Conservation (phyloP, 179 eudicot genomes). For the Carnegiea gigantea region DNA sequence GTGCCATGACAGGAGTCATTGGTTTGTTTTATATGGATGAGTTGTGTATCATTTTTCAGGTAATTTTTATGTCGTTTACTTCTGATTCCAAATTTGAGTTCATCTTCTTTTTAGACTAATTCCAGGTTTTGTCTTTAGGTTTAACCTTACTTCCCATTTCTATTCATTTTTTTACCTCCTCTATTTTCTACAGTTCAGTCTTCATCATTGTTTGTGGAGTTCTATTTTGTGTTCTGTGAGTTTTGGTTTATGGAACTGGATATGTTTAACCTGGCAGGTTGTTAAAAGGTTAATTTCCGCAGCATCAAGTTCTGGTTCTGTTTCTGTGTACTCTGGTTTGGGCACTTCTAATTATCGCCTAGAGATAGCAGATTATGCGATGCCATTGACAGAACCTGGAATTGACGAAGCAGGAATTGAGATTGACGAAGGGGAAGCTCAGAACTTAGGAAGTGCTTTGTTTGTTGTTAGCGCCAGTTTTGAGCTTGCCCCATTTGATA, state of each 20-base stretch:
- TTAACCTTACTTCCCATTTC: constrained; percentile 8
- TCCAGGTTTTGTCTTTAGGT: not conserved
- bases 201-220: not conserved
- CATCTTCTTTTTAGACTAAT: not conserved
- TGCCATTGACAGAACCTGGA: constrained; percentile 25
- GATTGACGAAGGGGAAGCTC: constrained; percentile 28
- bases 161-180: not conserved
- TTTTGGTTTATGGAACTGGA: constrained; percentile 6
- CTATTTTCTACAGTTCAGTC: not conserved
- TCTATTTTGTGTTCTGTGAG: not conserved
- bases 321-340: constrained; percentile 27
- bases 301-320: constrained; percentile 26
- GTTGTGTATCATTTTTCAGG: constrained; percentile 61
- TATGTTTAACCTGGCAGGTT: constrained; percentile 40
- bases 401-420: constrained; percentile 28
- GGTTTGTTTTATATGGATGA: constrained; percentile 69
- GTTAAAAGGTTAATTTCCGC: constrained; percentile 42
- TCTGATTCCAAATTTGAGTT: not conserved
- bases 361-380: constrained; percentile 32
- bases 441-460: constrained; percentile 22
- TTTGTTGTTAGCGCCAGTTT: constrained; percentile 40
- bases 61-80: constrained; percentile 27
- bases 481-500: constrained; percentile 51
- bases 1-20: constrained; percentile 48
- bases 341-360: constrained; percentile 30